Evolutionary conservation across 208 protist genomes (phyloP), one percentile per base, ranked within the genome.

Genomic region (Acanthamoeba culbertsoni): DNA sequence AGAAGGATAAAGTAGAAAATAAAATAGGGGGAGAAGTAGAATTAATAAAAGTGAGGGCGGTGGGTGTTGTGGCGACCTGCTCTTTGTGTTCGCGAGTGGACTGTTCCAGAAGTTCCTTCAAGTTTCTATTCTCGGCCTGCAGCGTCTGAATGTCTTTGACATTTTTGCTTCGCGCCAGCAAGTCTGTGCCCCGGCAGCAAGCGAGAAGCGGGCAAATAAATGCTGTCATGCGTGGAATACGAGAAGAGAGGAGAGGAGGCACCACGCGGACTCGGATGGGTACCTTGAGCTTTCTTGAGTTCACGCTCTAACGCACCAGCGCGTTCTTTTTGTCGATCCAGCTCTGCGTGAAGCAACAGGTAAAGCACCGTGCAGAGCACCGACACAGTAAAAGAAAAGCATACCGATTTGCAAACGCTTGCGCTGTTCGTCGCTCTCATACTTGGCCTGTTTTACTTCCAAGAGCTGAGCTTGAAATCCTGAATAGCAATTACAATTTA

Each of bases 391-490:
- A 45, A 4, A 43, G 2, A 75, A 75, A 43, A 43, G 20, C 26
- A 31, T 86, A 53, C 77, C 42, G 18, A 86, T 35, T 59, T 62
- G 77, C 45, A 86, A 45, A 20, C 48, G 42, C 26, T 86, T 86
- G 16, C 48, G 77, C 28, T 62, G 42, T 20, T 53, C 77, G 28
- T 86, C 46, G 77, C 77, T 59, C 35, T 86, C 77, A 20, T 86
- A 86, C 28, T 86, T 53, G 46, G 77, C 48, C 77, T 86, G 77
- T 33, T 59, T 53, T 45, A 86, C 31, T 8, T 86, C 77, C 28
- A 86, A n/a, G 43, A 86, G 35, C 77, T 86, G 77, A n/a, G 77
- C 57, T 33, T 86, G 77, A 28, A 86, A 59, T 2, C 46, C 77
- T 86, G 26, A 73, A 73, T 73, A 33, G 40, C 35, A 43, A 73